phyloP scores from a whole-genome alignment of 306 rosid species.

The Lathyrus sativus region DNA sequence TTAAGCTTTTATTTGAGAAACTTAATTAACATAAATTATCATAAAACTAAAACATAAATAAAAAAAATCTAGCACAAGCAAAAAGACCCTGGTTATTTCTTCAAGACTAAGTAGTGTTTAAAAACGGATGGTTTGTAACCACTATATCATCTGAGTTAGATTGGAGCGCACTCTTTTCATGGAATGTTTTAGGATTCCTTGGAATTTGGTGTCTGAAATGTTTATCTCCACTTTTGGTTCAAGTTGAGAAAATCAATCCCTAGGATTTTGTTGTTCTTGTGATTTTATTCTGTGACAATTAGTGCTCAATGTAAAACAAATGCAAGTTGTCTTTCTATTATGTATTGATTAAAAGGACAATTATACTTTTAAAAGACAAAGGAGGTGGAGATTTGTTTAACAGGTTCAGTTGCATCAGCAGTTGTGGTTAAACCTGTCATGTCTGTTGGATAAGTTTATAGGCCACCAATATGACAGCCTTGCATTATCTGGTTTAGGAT shows the following conservation, averaged over 20 bases:
- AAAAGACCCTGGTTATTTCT: neutral
- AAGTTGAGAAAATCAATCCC: conserved; percentile 1
- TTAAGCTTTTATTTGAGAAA: neutral
- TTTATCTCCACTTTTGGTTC: neutral
- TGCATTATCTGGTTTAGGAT: neutral
- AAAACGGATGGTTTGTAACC: neutral
- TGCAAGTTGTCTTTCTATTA: neutral
- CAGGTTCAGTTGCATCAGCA: conserved; percentile 6
- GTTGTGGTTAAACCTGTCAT: conserved; percentile 1
- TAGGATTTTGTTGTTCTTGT: neutral
- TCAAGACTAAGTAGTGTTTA: neutral
- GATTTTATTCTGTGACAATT: neutral
- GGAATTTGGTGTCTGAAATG: neutral
- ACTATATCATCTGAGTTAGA: neutral
- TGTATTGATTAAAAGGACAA: neutral
- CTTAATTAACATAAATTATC: neutral
- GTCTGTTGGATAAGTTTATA: conserved; percentile 7
- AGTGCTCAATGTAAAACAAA: neutral
- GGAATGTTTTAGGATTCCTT: conserved; percentile 15
- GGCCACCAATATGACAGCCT: neutral
- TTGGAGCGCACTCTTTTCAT: neutral
- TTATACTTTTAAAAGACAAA: neutral
- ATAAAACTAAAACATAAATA: neutral
- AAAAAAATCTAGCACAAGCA: neutral
- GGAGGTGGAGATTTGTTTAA: neutral